Base-by-base conservation (phyloP, 2,329 filamentous ascomycete genomes). In the Teratosphaeria zuluensis region DNA sequence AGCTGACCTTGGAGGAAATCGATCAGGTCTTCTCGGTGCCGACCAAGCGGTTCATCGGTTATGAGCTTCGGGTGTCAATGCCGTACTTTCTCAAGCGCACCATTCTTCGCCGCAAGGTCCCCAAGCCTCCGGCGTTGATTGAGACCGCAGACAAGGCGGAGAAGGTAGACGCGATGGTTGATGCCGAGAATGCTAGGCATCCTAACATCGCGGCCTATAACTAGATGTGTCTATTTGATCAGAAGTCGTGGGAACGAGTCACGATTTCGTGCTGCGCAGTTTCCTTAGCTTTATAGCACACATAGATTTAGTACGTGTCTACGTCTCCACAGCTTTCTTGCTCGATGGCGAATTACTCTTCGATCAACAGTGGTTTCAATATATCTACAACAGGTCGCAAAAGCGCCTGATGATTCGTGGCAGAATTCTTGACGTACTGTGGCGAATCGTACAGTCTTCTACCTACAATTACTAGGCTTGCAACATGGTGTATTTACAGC, bases 11-110 rank as follows among this genome's bases (percentile, higher is more conserved):
- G 21, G 77, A 79, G 65, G 77, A 78, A 64, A 68, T 79, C 12
- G 76, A 79, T 54, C 62, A 81, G 63, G 78, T 83, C 16, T 84
- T 83, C 66, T 75, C 73, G 0, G 77, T 82, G 8, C 76, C 80
- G 0, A 82, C 79, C 6, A 67, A 63, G 55, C 61, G 66, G 32
- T 77, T 69, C 68, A 61, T 77, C 35, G 58, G 61, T n/a, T 73
- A 77, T 63, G 74, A 77, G 60, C 61, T 67, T 31, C 73, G 62
- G 16, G 65, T 70, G 6, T 73, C 69, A 70, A 66, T 76, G 8
- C 75, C 75, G 4, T 77, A 73, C 61, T 76, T 76, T 63, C 62
- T 77, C 67, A 76, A 75, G 64, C 67, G 70, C 35, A 65, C 75
- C 57, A 62, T 77, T 19, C 60, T 77, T 52, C 68, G 72, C 55